Conservation (phyloP, 208 protist species). For the Acanthamoeba lenticulata region DNA sequence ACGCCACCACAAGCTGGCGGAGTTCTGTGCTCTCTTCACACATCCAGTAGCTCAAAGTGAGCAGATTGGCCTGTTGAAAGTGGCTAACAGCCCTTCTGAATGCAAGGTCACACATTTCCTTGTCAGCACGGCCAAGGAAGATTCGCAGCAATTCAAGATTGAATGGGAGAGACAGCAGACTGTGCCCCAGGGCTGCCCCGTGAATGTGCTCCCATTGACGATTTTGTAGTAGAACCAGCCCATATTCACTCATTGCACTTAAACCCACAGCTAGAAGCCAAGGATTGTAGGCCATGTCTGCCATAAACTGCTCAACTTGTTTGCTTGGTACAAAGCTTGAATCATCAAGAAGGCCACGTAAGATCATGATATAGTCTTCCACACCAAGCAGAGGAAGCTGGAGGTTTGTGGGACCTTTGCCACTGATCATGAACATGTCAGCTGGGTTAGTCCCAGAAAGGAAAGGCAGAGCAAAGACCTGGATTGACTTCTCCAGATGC, state of each 20-base stretch:
- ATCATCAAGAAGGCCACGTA: neutral
- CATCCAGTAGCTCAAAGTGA: slow-evolving; percentile 24
- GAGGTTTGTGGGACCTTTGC: neutral
- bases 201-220: neutral
- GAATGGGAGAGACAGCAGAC: slow-evolving; percentile 23
- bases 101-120: neutral
- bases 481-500: neutral
- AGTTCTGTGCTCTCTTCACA: neutral
- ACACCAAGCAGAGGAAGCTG: neutral
- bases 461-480: slow-evolving; percentile 28
- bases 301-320: neutral
- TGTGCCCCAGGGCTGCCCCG: neutral
- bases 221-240: neutral
- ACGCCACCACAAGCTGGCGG: slow-evolving; percentile 12
- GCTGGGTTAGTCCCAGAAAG: neutral
- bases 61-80: slow-evolving; percentile 8
- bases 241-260: neutral
- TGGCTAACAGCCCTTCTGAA: slow-evolving; percentile 20
- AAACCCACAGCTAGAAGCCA: slow-evolving; percentile 12
- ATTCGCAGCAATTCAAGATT: neutral
- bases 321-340: neutral
- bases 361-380: neutral
- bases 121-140: neutral
- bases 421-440: slow-evolving; percentile 17
- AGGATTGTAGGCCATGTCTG: slow-evolving; percentile 23